Percentiles rank a stretch among this genome's conserved stretches.
Conservation (phyloP, 163 green algal genomes). For the Coccomyxa subellipsoidea region DNA sequence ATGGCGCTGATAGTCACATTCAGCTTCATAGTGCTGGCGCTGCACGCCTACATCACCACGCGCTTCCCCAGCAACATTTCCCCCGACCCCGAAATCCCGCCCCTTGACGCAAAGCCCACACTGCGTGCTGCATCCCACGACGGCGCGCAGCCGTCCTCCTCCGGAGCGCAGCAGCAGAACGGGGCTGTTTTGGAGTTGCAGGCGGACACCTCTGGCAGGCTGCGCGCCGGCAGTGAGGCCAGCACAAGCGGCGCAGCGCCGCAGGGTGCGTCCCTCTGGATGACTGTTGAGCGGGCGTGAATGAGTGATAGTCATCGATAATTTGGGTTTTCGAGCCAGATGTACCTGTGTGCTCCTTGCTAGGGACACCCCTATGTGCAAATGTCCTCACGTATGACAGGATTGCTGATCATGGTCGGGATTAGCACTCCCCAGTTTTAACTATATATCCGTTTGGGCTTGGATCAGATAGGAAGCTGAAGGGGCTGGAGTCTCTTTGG, state of each 20-base stretch:
- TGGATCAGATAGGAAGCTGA: too few species aligned
- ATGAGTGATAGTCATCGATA: too few species aligned
- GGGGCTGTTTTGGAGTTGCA: not conserved
- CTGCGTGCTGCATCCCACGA: not conserved
- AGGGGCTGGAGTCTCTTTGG: too few species aligned
- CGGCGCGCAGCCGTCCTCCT: not conserved
- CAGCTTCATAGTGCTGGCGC: constrained; percentile 36
- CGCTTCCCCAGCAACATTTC: constrained; percentile 27
- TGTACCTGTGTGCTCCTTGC: too few species aligned
- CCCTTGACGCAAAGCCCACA: not conserved
- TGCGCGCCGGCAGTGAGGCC: not conserved
- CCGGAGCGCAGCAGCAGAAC: not conserved
- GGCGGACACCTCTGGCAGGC: not conserved
- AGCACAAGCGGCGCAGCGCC: not conserved
- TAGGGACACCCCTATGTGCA: too few species aligned
- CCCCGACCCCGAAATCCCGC: not conserved
- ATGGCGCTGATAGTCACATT: constrained; percentile 47
- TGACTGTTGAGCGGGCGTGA: too few species aligned
- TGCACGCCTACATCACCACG: constrained; percentile 46
- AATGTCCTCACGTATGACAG: too few species aligned
- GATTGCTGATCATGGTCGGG: too few species aligned
- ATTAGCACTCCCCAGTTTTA: too few species aligned
- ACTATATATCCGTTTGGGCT: too few species aligned
- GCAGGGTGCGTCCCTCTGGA: not conserved
- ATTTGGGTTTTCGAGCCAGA: too few species aligned